Evolutionary conservation across 108 stramenopile species (phyloP), one percentile per base, ranked within the genome.

Genomic region (Cyclotella atomus): DNA sequence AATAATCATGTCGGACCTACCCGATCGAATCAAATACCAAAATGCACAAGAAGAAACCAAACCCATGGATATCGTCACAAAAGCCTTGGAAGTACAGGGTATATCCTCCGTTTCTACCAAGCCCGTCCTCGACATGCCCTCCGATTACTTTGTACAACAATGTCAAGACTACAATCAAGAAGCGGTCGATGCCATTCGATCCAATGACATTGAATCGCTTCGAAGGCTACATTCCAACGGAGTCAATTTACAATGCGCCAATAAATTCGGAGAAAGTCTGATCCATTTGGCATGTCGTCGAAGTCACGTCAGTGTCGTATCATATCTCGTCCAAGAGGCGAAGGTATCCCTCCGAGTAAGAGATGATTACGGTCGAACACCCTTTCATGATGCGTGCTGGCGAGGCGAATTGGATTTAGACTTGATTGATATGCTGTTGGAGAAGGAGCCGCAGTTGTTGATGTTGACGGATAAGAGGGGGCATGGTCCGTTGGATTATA

Each of bases 261-360:
- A 96, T 82, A 68, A 73, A 45, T 95, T 94, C 57, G 94, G 92
- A 2, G 94, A 97, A 68, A 88, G 86, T 20, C 67, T 97, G 20
- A 73, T 97, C 21, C 96, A 95, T 67, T 85, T 95, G 86, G 92
- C 91, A 0, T 95, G 96, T 63, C 82, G 93, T n/a, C 64, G 94
- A 49, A 90, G 91, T 30, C 45, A 86, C 66, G 5, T 68, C 17
- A 68, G 83, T 10, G 79, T 89, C 16, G 80, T 92, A 0, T 70
- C 56, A 1, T 92, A 84, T 66, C 74, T 96, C 24, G 23, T 93
- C 1, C 25, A 82, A 21, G 89, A 92, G 66, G 91, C 83, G 12
- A 67, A 76, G n/a, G 88, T 89, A 17, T 76, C 71, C 5, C 43
- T 88, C 8, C 69, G 85, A 43, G 77, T 89, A 19, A 73, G 86